A percentile compares a stretch with the other conserved stretches of the same genome.
phyloP scores from a whole-genome alignment of 2,329 filamentous ascomycete genomes.

The Xylariaceae sp. region DNA sequence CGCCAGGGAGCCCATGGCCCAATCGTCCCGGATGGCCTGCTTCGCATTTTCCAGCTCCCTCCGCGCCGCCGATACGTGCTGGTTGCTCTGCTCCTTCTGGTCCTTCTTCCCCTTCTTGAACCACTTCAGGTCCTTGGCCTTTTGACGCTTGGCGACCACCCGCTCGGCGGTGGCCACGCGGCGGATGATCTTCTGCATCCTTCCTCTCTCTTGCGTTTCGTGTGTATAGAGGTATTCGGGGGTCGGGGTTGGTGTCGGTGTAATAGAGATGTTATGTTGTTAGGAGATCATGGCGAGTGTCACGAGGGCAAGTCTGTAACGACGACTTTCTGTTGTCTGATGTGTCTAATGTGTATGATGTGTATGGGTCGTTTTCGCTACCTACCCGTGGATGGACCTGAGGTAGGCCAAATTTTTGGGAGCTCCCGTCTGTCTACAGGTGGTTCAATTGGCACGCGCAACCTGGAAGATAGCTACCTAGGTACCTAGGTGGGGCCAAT shows the following conservation, averaged over 20 bases:
- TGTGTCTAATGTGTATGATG: too few species aligned
- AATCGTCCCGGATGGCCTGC: slow-evolving; percentile 73
- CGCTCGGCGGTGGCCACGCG: slow-evolving; percentile 48
- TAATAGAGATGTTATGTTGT: background rate
- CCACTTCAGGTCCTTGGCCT: slow-evolving; percentile 36
- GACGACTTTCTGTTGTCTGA: too few species aligned
- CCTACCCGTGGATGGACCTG: too few species aligned
- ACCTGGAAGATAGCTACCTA: background rate
- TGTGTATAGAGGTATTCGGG: background rate
- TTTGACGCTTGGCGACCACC: slow-evolving; percentile 42
- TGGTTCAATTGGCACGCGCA: background rate
- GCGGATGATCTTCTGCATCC: slow-evolving; percentile 45
- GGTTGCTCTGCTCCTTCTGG: slow-evolving; percentile 26
- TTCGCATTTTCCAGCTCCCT: slow-evolving; percentile 55
- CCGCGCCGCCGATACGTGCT: slow-evolving; percentile 41
- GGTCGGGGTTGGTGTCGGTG: background rate
- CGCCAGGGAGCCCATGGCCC: slow-evolving; percentile 77
- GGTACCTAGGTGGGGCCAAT: slow-evolving; percentile 9
- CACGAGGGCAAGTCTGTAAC: too few species aligned
- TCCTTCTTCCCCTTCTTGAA: slow-evolving; percentile 37
- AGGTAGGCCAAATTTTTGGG: slow-evolving; percentile 27
- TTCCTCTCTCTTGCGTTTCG: background rate
- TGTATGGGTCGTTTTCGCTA: slow-evolving; percentile 1
- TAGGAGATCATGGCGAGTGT: slow-evolving; percentile 19
- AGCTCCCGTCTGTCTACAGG: background rate